Evolutionary conservation across 495 filamentous ascomycete genomes (phyloP).

Genomic region (Lepidopterella palustris): DNA sequence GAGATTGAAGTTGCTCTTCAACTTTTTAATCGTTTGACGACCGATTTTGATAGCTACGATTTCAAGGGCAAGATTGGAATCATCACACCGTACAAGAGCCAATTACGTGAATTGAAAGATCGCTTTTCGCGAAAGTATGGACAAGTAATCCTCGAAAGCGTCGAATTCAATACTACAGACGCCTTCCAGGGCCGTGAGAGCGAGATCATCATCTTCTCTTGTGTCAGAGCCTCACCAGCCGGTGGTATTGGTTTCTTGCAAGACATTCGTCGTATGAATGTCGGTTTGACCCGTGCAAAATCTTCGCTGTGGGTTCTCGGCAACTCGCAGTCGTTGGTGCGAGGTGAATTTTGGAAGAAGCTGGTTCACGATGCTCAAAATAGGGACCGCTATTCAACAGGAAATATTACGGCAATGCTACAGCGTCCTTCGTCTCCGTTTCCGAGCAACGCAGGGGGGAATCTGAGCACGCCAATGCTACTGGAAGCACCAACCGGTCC

Average conservation of each 20-base stretch:
- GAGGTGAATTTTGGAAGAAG: constrained; percentile 84
- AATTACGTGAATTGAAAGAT: constrained; percentile 70
- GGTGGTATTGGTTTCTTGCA: constrained; percentile 96
- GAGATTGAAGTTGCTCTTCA: constrained; percentile 80
- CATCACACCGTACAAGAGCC: constrained; percentile 94
- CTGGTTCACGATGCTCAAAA: constrained; percentile 72
- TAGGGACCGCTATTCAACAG: constrained; percentile 69
- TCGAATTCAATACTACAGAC: constrained; percentile 98
- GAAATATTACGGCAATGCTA: constrained; percentile 52
- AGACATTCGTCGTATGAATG: constrained; percentile 99
- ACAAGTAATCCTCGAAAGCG: constrained; percentile 60
- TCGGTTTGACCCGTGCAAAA: constrained; percentile 92
- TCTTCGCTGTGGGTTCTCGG: constrained; percentile 93
- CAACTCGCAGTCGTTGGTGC: constrained; percentile 73
- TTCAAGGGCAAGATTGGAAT: constrained; percentile 84
- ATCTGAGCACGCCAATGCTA: not conserved
- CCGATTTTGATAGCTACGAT: constrained; percentile 62
- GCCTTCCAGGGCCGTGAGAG: constrained; percentile 95
- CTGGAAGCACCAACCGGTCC: not conserved
- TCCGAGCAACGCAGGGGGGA: constrained; percentile 2
- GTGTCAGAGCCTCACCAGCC: constrained; percentile 78
- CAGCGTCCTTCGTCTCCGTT: constrained; percentile 37
- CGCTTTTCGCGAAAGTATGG: constrained; percentile 68
- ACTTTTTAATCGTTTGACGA: constrained; percentile 68
- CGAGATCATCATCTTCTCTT: constrained; percentile 98